Evolutionary conservation across 495 filamentous ascomycete genomes (phyloP).

Genomic region (Podospora appendiculata): DNA sequence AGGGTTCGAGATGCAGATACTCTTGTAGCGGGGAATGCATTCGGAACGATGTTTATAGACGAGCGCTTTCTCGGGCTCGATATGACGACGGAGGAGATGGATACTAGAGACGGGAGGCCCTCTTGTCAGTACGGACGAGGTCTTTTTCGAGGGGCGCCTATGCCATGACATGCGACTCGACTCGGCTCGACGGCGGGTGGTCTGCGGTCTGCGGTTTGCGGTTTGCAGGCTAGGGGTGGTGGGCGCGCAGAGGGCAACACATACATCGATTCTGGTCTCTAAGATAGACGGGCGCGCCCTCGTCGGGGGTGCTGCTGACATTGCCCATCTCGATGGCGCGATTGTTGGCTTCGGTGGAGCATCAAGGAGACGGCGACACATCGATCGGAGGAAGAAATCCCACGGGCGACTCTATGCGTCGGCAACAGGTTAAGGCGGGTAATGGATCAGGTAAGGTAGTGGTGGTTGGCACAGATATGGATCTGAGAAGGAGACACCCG

Average conservation of each 20-base stretch:
- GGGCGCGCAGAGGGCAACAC: slow-evolving; percentile 13
- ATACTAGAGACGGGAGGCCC: slow-evolving; percentile 48
- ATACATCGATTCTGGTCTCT: slow-evolving; percentile 85
- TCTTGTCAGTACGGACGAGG: slow-evolving; percentile 10
- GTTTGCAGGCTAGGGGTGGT: background rate
- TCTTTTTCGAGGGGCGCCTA: background rate
- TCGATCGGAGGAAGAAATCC: background rate
- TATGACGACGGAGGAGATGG: slow-evolving; percentile 68
- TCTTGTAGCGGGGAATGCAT: slow-evolving; percentile 79
- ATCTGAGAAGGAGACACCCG: too few relatives aligned
- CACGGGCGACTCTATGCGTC: background rate
- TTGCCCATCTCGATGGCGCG: slow-evolving; percentile 66
- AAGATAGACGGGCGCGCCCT: slow-evolving; percentile 73
- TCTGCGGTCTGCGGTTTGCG: background rate
- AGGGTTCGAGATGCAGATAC: slow-evolving; percentile 66
- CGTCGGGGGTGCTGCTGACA: slow-evolving; percentile 84
- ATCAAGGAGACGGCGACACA: slow-evolving; percentile 1
- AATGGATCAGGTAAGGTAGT: background rate
- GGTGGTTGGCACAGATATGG: background rate
- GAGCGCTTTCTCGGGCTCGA: slow-evolving; percentile 67
- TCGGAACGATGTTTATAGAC: slow-evolving; percentile 72
- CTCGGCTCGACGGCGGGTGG: background rate
- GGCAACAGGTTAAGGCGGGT: background rate
- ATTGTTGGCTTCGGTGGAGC: slow-evolving; percentile 10
- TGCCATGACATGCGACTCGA: background rate